Evolutionary conservation across 2,329 filamentous ascomycete genomes (phyloP).

Genomic region (Alternaria sp.): DNA sequence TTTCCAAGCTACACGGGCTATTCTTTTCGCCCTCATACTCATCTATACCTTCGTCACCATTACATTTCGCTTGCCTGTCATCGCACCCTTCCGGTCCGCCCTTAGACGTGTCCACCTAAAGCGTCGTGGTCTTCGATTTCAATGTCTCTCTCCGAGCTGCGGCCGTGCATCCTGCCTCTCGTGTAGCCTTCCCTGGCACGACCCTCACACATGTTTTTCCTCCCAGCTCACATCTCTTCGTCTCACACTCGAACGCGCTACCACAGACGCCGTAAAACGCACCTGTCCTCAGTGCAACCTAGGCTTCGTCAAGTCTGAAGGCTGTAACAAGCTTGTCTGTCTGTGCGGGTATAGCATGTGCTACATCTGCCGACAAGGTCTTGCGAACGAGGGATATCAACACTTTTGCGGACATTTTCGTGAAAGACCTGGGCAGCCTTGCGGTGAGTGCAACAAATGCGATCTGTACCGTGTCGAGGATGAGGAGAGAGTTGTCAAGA

Average conservation of each 20-base stretch:
- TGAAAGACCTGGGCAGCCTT: slow-evolving; percentile 77
- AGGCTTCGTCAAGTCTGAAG: slow-evolving; percentile 89
- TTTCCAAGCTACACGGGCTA: slow-evolving; percentile 57
- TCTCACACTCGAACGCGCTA: slow-evolving; percentile 89
- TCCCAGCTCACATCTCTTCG: slow-evolving; percentile 77
- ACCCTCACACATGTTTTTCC: slow-evolving; percentile 91
- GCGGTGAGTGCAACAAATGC: slow-evolving; percentile 75
- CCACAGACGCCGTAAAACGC: slow-evolving; percentile 92
- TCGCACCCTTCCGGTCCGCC: slow-evolving; percentile 64
- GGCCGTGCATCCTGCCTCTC: slow-evolving; percentile 77
- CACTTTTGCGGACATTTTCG: slow-evolving; percentile 98
- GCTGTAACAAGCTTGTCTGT: slow-evolving; percentile 97
- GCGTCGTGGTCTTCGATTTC: slow-evolving; percentile 78
- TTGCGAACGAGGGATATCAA: slow-evolving; percentile 77
- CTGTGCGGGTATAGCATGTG: slow-evolving; percentile 98
- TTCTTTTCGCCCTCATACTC: slow-evolving; percentile 64
- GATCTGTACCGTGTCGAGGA: slow-evolving; percentile 61
- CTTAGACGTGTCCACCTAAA: slow-evolving; percentile 74
- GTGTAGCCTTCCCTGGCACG: slow-evolving; percentile 83
- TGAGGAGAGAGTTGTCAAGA: slow-evolving; percentile 54
- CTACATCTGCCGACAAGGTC: slow-evolving; percentile 82
- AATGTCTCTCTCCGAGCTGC: slow-evolving; percentile 76
- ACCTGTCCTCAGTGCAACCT: slow-evolving; percentile 92
- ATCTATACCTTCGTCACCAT: slow-evolving; percentile 33
- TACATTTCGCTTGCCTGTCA: slow-evolving; percentile 36